Evolutionary conservation across 164 flowering plant genomes (phyloP).

Genomic region (Malania oleifera): DNA sequence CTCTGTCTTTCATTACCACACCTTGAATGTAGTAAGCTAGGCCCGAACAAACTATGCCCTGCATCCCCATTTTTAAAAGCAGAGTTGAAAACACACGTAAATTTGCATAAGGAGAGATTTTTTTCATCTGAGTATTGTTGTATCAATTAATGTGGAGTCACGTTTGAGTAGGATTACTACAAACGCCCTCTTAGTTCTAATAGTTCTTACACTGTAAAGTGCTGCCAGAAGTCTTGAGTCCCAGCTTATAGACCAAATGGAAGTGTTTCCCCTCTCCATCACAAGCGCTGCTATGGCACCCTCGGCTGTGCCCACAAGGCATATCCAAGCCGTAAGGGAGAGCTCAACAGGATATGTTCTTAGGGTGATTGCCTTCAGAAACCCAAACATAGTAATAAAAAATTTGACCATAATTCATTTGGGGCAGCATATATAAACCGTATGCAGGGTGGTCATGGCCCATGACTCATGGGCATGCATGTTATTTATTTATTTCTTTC

Average conservation of each 20-base stretch:
- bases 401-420: too few species aligned
- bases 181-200: not conserved
- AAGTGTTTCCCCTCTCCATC: conserved; percentile 44
- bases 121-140: too few species aligned
- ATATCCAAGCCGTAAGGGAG: conserved; percentile 68
- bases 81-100: too few species aligned
- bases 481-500: not conserved
- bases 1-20: conserved; percentile 49
- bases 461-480: too few species aligned
- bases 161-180: too few species aligned
- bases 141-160: too few species aligned
- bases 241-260: conserved; percentile 45
- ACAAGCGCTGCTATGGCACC: conserved; percentile 44
- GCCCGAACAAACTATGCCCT: conserved; percentile 70
- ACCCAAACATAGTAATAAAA: not conserved
- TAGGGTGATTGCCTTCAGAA: conserved; percentile 46
- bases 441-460: too few species aligned
- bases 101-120: too few species aligned
- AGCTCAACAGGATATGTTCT: conserved; percentile 63
- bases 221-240: conserved; percentile 50
- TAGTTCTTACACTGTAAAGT: conserved; percentile 51
- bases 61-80: conserved; percentile 11
- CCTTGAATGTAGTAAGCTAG: conserved; percentile 68
- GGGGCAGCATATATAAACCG: too few species aligned
- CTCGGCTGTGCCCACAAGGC: conserved; percentile 49